phyloP scores from a whole-genome alignment of 192 early-diverging fungal genomes.

The Entrophospora sp. region DNA sequence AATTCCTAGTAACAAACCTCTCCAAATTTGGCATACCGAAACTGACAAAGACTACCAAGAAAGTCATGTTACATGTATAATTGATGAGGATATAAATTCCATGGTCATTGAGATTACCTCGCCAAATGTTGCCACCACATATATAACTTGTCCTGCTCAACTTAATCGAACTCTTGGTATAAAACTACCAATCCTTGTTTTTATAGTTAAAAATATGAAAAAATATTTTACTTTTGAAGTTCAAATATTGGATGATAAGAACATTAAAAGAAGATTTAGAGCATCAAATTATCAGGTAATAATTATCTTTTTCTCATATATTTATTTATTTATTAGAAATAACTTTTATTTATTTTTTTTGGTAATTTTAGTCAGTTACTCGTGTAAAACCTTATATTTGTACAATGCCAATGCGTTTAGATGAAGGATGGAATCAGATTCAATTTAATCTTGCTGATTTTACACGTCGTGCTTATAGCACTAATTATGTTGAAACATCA shows the following conservation, averaged over 20 bases:
- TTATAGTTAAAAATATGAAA: slow-evolving; percentile 84
- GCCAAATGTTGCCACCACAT: slow-evolving; percentile 71
- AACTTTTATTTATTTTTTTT: too few species aligned
- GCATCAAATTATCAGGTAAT: slow-evolving; percentile 86
- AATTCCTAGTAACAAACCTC: slow-evolving; percentile 42
- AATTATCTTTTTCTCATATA: too few species aligned
- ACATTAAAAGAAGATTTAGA: slow-evolving; percentile 69
- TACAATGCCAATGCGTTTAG: slow-evolving; percentile 86
- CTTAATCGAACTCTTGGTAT: slow-evolving; percentile 74
- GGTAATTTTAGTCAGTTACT: slow-evolving; percentile 62
- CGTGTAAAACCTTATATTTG: slow-evolving; percentile 78
- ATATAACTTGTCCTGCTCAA: slow-evolving; percentile 73
- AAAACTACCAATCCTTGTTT: slow-evolving; percentile 79
- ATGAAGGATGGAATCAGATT: slow-evolving; percentile 94
- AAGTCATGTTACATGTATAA: slow-evolving; percentile 66
- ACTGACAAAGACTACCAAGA: slow-evolving; percentile 23
- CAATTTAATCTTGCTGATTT: slow-evolving; percentile 82
- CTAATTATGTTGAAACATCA: slow-evolving; percentile 74
- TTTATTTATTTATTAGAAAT: too few species aligned
- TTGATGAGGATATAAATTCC: slow-evolving; percentile 74
- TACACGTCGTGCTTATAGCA: slow-evolving; percentile 76
- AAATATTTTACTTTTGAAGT: slow-evolving; percentile 94
- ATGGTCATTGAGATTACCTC: slow-evolving; percentile 73
- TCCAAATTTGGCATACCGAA: slow-evolving; percentile 58
- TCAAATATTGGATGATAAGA: slow-evolving; percentile 75